Percentiles rank a stretch among this genome's conserved stretches.
Conservation (phyloP, 2,329 filamentous ascomycete genomes). For the Endothia cerciana region DNA sequence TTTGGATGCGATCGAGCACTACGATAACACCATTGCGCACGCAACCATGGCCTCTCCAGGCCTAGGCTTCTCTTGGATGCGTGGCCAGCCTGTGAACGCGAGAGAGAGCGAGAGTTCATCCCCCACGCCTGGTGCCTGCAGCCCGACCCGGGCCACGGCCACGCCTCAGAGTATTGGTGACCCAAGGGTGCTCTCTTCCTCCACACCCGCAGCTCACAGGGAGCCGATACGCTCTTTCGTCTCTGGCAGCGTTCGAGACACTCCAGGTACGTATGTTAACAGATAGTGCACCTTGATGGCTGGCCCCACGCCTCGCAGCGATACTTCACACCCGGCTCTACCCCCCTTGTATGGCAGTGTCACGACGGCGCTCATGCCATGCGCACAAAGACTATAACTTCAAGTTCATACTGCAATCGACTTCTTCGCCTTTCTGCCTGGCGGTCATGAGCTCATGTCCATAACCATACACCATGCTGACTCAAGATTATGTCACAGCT, state of each 20-base stretch:
- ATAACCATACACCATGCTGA: conserved; percentile 6
- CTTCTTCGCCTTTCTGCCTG: too few species aligned
- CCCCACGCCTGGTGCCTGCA: conserved; percentile 29
- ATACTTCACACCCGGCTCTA: background rate
- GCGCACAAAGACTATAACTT: background rate
- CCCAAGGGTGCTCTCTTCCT: conserved; percentile 44
- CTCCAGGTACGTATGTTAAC: conserved; percentile 52
- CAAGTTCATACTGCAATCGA: background rate
- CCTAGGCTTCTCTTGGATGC: conserved; percentile 51
- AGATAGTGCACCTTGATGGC: conserved; percentile 24
- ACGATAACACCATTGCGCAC: conserved; percentile 15
- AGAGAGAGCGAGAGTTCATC: conserved; percentile 37
- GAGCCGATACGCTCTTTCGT: conserved; percentile 75
- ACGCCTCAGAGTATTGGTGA: conserved; percentile 36
- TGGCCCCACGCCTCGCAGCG: background rate
- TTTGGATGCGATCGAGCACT: background rate
- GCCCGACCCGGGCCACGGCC: conserved; percentile 29
- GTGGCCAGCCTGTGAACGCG: conserved; percentile 41
- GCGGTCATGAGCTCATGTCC: background rate
- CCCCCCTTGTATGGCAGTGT: background rate
- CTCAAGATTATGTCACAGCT: conserved; percentile 40
- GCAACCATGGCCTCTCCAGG: conserved; percentile 49
- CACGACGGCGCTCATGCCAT: background rate
- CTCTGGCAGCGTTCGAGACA: conserved; percentile 65
- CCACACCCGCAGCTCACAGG: conserved; percentile 50